Percentiles rank a stretch among this genome's conserved stretches.
These are phyloP conservation scores for Elymus sibiricus DNA, from an alignment of 176 grass and related monocot genomes.

Conservation along the genomic window DNA sequence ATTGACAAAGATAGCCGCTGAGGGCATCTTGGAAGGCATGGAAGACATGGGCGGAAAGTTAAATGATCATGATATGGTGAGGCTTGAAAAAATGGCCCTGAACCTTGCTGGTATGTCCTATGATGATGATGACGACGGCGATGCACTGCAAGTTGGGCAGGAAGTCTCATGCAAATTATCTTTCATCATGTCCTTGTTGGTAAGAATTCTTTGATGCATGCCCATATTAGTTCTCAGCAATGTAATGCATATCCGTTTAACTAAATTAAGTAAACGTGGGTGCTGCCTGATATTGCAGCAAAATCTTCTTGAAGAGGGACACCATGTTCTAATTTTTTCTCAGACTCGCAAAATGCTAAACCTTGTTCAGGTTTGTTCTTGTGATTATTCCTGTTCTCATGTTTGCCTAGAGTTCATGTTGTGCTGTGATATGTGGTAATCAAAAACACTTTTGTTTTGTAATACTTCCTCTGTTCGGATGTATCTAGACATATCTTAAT, in stretches of 20 bases:
- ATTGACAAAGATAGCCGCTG: slow-evolving; percentile 74
- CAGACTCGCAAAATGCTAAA: slow-evolving; percentile 89
- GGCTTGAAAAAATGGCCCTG: slow-evolving; percentile 74
- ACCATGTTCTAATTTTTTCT: slow-evolving; percentile 76
- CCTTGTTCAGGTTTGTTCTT: slow-evolving; percentile 57
- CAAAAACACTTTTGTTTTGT: neutral
- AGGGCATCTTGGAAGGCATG: slow-evolving; percentile 61
- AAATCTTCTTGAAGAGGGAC: slow-evolving; percentile 67
- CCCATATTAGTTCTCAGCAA: neutral
- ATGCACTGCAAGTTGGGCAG: slow-evolving; percentile 41
- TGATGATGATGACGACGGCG: slow-evolving; percentile 34
- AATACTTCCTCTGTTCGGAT: neutral
- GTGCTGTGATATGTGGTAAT: neutral
- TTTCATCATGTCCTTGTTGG: slow-evolving; percentile 85
- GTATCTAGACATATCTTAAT: neutral
- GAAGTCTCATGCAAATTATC: slow-evolving; percentile 75
- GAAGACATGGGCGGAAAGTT: slow-evolving; percentile 34
- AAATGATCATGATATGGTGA: slow-evolving; percentile 47
- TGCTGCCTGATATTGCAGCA: slow-evolving; percentile 38
- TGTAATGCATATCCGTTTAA: neutral
- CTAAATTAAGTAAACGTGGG: neutral
- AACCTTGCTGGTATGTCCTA: slow-evolving; percentile 65
- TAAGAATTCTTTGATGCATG: slow-evolving; percentile 29
- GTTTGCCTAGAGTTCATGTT: neutral
- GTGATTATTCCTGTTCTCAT: neutral